Evolutionary conservation across 2,329 filamentous ascomycete genomes (phyloP).

Genomic region (Ophiocordyceps sinensis): DNA sequence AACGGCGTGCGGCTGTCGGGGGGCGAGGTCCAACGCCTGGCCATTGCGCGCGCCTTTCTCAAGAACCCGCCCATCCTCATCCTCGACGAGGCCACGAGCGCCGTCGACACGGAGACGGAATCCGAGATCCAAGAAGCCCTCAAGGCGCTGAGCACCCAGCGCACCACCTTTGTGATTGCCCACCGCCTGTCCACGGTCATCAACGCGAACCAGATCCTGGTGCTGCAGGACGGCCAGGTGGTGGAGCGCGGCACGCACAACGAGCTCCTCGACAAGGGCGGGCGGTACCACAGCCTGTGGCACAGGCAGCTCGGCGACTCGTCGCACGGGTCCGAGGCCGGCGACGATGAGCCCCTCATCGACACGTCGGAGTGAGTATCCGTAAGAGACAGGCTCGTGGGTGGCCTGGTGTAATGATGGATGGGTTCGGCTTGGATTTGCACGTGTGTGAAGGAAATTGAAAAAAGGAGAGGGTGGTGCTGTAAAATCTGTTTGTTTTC

Average conservation of each 20-base stretch:
- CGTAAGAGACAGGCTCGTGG: neutral
- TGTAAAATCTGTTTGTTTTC: no score
- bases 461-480: no score
- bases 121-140: constrained; percentile 30
- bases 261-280: constrained; percentile 25
- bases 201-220: constrained; percentile 35
- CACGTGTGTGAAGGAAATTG: no score
- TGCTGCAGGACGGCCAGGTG: constrained; percentile 36
- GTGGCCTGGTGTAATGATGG: no score
- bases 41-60: constrained; percentile 26
- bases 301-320: constrained; percentile 20
- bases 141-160: constrained; percentile 25
- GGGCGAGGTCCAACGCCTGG: constrained; percentile 34
- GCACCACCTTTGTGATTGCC: constrained; percentile 39
- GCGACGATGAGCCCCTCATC: neutral
- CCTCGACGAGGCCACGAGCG: constrained; percentile 37
- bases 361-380: neutral
- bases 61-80: constrained; percentile 13
- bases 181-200: constrained; percentile 28
- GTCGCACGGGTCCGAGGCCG: neutral
- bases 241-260: constrained; percentile 38
- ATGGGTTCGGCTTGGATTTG: no score
- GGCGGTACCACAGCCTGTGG: constrained; percentile 38
- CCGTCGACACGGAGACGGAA: constrained; percentile 30
- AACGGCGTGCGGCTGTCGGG: constrained; percentile 32